A percentile compares a stretch with the other conserved stretches of the same genome.
phyloP scores from a whole-genome alignment of 2,329 filamentous ascomycete species.

The Ceratocystis harringtonii region DNA sequence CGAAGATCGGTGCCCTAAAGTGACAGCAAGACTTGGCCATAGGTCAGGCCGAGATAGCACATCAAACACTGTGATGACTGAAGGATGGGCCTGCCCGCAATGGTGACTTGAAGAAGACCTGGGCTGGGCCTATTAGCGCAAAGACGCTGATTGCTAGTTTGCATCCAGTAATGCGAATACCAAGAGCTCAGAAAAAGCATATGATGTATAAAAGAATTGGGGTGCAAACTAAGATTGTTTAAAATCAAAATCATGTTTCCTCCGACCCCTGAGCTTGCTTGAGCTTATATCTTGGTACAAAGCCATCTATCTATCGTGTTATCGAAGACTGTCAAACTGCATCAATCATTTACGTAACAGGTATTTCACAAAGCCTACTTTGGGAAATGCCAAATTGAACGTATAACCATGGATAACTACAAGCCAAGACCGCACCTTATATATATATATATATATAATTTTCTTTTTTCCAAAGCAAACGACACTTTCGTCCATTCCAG shows the following conservation, averaged over 20 bases:
- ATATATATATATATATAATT: too few relatives aligned
- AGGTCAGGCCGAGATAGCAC: background rate
- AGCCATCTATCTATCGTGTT: background rate
- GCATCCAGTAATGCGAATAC: slow-evolving; percentile 11
- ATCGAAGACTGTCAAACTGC: background rate
- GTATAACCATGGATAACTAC: background rate
- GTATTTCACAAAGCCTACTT: background rate
- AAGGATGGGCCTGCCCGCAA: background rate
- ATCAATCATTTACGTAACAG: slow-evolving; percentile 4
- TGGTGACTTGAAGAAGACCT: background rate
- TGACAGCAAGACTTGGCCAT: background rate
- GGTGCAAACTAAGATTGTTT: background rate
- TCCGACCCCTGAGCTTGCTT: background rate
- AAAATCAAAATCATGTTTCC: background rate
- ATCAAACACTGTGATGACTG: background rate
- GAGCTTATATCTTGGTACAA: background rate
- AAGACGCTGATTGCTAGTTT: background rate
- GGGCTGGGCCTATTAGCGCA: background rate
- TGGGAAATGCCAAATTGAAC: background rate
- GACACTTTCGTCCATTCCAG: background rate
- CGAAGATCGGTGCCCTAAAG: background rate
- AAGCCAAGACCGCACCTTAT: background rate
- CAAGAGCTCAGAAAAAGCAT: background rate
- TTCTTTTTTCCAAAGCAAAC: background rate
- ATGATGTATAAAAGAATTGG: background rate